A percentile compares a stretch with the other conserved stretches of the same genome.
These are phyloP conservation scores for Penicillium chermesinum DNA, from an alignment of 495 filamentous ascomycete species.

Conservation along the genomic window DNA sequence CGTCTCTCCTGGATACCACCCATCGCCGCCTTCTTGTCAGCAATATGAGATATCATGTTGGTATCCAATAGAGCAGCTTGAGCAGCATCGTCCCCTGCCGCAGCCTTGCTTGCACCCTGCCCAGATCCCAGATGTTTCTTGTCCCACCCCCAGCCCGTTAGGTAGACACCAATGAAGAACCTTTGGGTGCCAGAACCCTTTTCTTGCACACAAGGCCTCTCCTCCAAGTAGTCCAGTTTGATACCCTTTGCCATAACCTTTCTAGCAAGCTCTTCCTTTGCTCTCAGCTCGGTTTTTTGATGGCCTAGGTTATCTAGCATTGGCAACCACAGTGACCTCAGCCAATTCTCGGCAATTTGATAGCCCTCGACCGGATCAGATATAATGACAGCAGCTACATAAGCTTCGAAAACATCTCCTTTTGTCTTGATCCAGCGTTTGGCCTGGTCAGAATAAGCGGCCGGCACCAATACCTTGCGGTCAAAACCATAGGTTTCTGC, in stretches of 20 bases:
- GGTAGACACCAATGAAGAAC: slow-evolving; percentile 65
- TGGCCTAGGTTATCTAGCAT: slow-evolving; percentile 29
- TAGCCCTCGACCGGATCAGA: slow-evolving; percentile 58
- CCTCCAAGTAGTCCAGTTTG: slow-evolving; percentile 61
- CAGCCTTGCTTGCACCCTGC: slow-evolving; percentile 62
- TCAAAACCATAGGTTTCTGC: slow-evolving; percentile 63
- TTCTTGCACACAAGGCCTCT: slow-evolving; percentile 46
- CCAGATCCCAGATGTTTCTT: slow-evolving; percentile 62
- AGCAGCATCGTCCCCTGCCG: slow-evolving; percentile 70
- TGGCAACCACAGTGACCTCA: slow-evolving; percentile 64
- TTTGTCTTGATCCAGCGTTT: slow-evolving; percentile 62
- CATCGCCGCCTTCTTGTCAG: slow-evolving; percentile 42
- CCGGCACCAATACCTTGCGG: slow-evolving; percentile 50
- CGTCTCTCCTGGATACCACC: too few relatives aligned
- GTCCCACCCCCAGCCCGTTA: slow-evolving; percentile 68
- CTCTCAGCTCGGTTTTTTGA: slow-evolving; percentile 33
- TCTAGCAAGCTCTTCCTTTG: slow-evolving; percentile 53
- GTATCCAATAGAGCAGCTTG: slow-evolving; percentile 56
- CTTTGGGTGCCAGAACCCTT: slow-evolving; percentile 49
- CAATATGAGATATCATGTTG: slow-evolving; percentile 51
- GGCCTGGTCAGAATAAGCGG: slow-evolving; percentile 29
- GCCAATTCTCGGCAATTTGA: slow-evolving; percentile 56
- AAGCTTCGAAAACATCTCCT: slow-evolving; percentile 86
- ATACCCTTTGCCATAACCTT: slow-evolving; percentile 54
- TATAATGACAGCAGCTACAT: slow-evolving; percentile 71